Percentiles rank a stretch among this genome's conserved stretches.
These are phyloP conservation scores for Areca catechu DNA, from an alignment of 176 grass and related monocot species.

Conservation along the genomic window DNA sequence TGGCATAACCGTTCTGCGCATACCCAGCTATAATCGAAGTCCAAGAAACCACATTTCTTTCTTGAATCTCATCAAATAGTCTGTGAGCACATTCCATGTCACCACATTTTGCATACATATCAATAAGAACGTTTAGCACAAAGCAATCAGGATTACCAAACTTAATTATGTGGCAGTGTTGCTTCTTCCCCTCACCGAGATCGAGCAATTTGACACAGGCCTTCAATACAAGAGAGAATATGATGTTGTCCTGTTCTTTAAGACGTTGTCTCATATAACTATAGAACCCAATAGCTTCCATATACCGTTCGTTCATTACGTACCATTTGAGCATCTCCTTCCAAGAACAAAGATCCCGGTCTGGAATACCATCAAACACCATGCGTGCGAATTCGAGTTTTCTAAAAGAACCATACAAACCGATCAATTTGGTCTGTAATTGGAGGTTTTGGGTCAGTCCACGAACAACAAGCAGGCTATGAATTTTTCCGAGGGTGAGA, in stretches of 20 bases:
- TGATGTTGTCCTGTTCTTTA: slow-evolving; percentile 19
- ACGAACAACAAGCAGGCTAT: slow-evolving; percentile 29
- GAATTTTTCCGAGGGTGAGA: slow-evolving; percentile 28
- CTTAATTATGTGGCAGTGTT: slow-evolving; percentile 34
- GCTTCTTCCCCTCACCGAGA: slow-evolving; percentile 30
- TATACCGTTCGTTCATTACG: background rate
- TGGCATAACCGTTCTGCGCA: slow-evolving; percentile 31
- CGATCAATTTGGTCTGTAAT: slow-evolving; percentile 32
- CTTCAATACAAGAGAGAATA: slow-evolving; percentile 54
- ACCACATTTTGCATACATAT: slow-evolving; percentile 47
- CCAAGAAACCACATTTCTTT: slow-evolving; percentile 51
- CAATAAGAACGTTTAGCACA: slow-evolving; percentile 41
- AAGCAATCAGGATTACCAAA: slow-evolving; percentile 35
- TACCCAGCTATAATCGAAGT: slow-evolving; percentile 40
- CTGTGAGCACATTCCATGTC: slow-evolving; percentile 33
- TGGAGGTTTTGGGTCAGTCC: slow-evolving; percentile 14
- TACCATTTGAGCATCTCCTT: slow-evolving; percentile 28
- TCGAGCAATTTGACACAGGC: slow-evolving; percentile 30
- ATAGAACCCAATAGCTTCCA: slow-evolving; percentile 26
- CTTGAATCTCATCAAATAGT: slow-evolving; percentile 30
- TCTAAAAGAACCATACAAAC: slow-evolving; percentile 12
- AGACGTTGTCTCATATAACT: slow-evolving; percentile 3
- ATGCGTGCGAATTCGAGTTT: slow-evolving; percentile 35
- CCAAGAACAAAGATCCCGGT: slow-evolving; percentile 44
- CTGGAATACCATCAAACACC: slow-evolving; percentile 39